phyloP scores from a whole-genome alignment of 2,329 filamentous ascomycete genomes.

The Fusarium staphyleae region DNA sequence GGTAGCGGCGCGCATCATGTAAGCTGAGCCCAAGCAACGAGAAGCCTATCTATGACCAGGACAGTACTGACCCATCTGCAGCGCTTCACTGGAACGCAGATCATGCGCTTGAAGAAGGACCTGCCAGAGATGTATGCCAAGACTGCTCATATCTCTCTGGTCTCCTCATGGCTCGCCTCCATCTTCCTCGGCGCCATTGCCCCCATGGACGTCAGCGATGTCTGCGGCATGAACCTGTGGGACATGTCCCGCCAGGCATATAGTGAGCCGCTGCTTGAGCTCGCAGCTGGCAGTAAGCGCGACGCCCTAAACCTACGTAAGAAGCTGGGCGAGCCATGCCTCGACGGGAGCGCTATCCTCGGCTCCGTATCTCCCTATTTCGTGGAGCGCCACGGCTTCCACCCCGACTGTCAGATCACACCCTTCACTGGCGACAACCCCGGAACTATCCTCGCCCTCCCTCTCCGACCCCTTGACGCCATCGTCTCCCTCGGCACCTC shows the following conservation, averaged over 20 bases:
- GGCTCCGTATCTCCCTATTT: constrained; percentile 83
- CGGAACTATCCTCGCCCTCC: constrained; percentile 89
- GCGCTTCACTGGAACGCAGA: constrained; percentile 98
- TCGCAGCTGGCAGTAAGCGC: constrained; percentile 73
- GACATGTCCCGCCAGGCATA: constrained; percentile 79
- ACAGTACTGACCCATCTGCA: constrained; percentile 44
- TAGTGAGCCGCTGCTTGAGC: constrained; percentile 75
- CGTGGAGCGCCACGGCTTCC: constrained; percentile 78
- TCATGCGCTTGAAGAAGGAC: constrained; percentile 83
- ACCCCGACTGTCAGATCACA: constrained; percentile 74
- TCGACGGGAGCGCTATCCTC: constrained; percentile 81
- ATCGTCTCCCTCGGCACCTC: constrained; percentile 95
- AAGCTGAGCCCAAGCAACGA: constrained; percentile 45
- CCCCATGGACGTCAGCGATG: constrained; percentile 91
- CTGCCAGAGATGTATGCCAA: constrained; percentile 81
- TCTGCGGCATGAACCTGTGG: constrained; percentile 97
- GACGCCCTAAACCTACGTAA: constrained; percentile 68
- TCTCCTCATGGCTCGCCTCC: constrained; percentile 94
- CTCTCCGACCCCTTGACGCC: constrained; percentile 85
- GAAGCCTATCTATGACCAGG: constrained; percentile 6
- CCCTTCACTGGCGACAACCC: constrained; percentile 97
- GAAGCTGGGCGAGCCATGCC: constrained; percentile 81
- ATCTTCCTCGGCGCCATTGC: constrained; percentile 85
- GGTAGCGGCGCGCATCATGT: constrained; percentile 96
- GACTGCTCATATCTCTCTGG: constrained; percentile 87